Percentiles rank a stretch among this genome's conserved stretches.
phyloP scores from a whole-genome alignment of 495 filamentous ascomycete species.

The Penicillium goetzii region DNA sequence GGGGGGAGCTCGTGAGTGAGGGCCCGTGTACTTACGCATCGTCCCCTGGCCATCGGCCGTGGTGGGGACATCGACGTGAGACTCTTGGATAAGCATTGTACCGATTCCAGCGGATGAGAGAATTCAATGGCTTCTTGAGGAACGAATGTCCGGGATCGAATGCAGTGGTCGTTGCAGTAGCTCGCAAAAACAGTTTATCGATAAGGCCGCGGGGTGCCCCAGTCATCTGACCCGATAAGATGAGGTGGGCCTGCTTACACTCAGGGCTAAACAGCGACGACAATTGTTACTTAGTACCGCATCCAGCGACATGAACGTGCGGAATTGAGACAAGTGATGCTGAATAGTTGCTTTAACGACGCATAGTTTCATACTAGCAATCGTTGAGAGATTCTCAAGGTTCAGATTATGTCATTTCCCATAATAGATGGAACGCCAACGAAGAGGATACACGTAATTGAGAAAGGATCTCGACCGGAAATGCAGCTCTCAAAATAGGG shows the following conservation, averaged over 20 bases:
- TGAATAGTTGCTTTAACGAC: neutral
- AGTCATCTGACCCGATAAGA: constrained; percentile 24
- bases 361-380: neutral
- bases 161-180: neutral
- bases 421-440: neutral
- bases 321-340: neutral
- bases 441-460: neutral
- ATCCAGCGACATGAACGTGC: neutral
- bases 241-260: neutral
- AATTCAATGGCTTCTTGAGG: neutral
- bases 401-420: neutral
- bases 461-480: neutral
- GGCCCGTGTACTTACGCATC: constrained; percentile 57
- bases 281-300: no score
- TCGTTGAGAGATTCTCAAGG: neutral
- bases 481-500: neutral
- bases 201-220: constrained; percentile 24
- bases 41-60: constrained; percentile 60
- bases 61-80: constrained; percentile 67
- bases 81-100: constrained; percentile 72
- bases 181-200: constrained; percentile 19
- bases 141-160: neutral
- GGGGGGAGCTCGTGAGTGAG: neutral
- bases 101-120: neutral
- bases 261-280: neutral